Evolutionary conservation across 208 protist genomes (phyloP), one percentile per base, ranked within the genome.

Genomic region (Leishmania aethiopica): DNA sequence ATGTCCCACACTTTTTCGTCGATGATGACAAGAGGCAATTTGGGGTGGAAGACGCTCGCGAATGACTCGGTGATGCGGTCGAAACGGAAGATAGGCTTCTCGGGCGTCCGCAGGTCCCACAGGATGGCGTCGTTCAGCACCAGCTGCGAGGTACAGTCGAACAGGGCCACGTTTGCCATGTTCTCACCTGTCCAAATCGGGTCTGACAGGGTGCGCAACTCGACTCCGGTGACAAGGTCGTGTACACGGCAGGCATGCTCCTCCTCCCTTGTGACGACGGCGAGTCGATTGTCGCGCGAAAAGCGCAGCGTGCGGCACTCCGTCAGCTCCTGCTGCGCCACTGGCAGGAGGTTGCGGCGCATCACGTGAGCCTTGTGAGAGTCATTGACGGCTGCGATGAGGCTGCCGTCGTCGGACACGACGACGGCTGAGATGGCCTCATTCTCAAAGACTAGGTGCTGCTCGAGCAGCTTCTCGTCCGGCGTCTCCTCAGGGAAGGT

Each of bases 1-100:
- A 97, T 86, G 80, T 97, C 95, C 93, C 95, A 97, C 51, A 97
- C 89, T 72, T 91, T 90, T 71, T 97, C 91, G 77, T 97, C 95
- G 62, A 97, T 93, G 49, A 97, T 85, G 49, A 96, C 91, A 71
- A 94, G 84, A 62, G 82, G 87, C 60, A 93, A 88, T 28, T 73
- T 90, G 35, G 95, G 95, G 81, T 97, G 95, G 84, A 96, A 97
- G 45, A 77, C 78, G 75, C 90, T 95, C 62, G 90, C 90, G 81
- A 96, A 96, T 0, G 91, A 93, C 75, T 96, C 90, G 4, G 93
- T 96, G 80, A 97, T 94, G 71, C 93, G 89, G 79, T 97, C 95
- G 82, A 97, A 97, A 66, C 93, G 89, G 75, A 92, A 94, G 75
- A 96, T 86, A 19, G 95, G 93, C 66, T 88, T 89, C 42, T 93